phyloP scores from a whole-genome alignment of 2,329 filamentous ascomycete genomes.

The Xylaria sp. region DNA sequence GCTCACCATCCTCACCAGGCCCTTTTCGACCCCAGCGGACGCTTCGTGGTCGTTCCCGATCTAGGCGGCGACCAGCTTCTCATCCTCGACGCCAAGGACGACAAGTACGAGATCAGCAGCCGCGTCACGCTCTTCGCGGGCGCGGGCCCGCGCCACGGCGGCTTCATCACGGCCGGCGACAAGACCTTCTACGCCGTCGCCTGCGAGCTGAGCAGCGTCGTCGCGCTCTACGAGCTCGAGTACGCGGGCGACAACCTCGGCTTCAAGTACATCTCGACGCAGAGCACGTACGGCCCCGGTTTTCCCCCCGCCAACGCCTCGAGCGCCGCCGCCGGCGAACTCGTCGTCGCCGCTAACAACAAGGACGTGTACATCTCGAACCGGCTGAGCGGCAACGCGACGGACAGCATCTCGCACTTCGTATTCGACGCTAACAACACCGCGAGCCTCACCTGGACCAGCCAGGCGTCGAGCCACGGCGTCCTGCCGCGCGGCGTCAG shows the following conservation, averaged over 20 bases:
- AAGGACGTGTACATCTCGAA: slow-evolving; percentile 63
- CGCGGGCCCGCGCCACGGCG: slow-evolving; percentile 63
- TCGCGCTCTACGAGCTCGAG: slow-evolving; percentile 56
- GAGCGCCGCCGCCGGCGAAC: slow-evolving; percentile 58
- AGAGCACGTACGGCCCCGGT: slow-evolving; percentile 56
- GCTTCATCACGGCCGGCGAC: slow-evolving; percentile 55
- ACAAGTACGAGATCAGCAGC: slow-evolving; percentile 54
- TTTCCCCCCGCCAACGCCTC: slow-evolving; percentile 51
- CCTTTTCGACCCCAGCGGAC: slow-evolving; percentile 60
- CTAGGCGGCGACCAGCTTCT: slow-evolving; percentile 62
- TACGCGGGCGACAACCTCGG: slow-evolving; percentile 53
- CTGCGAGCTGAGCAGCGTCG: slow-evolving; percentile 59
- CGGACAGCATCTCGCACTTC: slow-evolving; percentile 63
- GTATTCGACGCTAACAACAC: slow-evolving; percentile 42
- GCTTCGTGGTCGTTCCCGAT: slow-evolving; percentile 61
- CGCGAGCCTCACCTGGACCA: slow-evolving; percentile 37
- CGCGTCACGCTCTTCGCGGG: slow-evolving; percentile 52
- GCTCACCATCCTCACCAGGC: slow-evolving; percentile 59
- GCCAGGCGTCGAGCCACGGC: slow-evolving; percentile 43
- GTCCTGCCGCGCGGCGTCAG: slow-evolving; percentile 61
- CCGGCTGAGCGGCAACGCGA: slow-evolving; percentile 58
- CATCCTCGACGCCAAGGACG: slow-evolving; percentile 57
- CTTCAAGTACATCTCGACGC: slow-evolving; percentile 52
- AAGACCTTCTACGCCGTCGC: slow-evolving; percentile 60
- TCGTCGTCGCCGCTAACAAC: slow-evolving; percentile 56